Evolutionary conservation across 208 protist species (phyloP).

Genomic region (Crithidia sp.): DNA sequence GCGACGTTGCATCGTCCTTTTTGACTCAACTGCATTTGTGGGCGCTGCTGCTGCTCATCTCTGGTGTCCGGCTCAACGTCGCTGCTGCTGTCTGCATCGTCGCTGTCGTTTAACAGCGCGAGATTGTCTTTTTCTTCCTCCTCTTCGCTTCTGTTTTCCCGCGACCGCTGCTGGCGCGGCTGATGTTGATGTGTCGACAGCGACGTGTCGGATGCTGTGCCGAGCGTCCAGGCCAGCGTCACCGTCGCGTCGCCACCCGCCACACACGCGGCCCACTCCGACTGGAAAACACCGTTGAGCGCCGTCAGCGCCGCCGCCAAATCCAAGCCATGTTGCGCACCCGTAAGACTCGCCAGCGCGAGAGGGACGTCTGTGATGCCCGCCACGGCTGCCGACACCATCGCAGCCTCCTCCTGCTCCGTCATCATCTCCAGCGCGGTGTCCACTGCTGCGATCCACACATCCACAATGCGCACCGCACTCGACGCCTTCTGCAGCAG

Average conservation of each 20-base stretch:
- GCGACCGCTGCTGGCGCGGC: too few species aligned
- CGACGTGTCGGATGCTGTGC: too few species aligned
- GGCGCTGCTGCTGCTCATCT: not conserved
- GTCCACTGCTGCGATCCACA: conserved; percentile 45
- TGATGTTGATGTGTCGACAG: too few species aligned
- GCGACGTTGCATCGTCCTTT: not conserved
- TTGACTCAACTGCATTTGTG: too few species aligned
- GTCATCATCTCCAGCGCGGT: conserved; percentile 30
- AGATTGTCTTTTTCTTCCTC: not conserved
- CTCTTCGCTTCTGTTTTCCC: not conserved
- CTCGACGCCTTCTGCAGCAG: conserved; percentile 64
- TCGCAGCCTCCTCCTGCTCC: conserved; percentile 19
- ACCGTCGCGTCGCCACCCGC: conserved; percentile 41
- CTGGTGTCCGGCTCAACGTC: too few species aligned
- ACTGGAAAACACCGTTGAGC: conserved; percentile 58
- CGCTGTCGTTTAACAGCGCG: too few species aligned
- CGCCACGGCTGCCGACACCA: conserved; percentile 15
- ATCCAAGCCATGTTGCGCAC: conserved; percentile 27
- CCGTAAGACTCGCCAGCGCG: conserved; percentile 21
- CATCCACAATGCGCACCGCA: conserved; percentile 51
- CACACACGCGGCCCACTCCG: conserved; percentile 59
- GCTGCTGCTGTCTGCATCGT: too few species aligned
- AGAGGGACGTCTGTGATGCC: conserved; percentile 4
- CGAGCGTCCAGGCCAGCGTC: conserved; percentile 28
- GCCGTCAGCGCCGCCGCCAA: conserved; percentile 20